Conservation (phyloP, 768 basidiomycete genomes). For the Plicaturopsis crispa region DNA sequence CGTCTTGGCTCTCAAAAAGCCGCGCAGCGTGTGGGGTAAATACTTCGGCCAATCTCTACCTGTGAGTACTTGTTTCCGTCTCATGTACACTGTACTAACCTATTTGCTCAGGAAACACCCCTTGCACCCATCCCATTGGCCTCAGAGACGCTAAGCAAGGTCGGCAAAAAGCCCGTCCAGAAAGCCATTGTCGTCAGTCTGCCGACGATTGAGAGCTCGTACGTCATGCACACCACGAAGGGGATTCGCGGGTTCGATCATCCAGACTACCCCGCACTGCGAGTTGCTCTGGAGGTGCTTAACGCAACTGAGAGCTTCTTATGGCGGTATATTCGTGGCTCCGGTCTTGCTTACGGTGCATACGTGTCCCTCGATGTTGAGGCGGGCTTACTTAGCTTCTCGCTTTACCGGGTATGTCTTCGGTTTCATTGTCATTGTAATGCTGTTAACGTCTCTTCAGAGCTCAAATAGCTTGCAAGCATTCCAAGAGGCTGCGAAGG, state of each 20-base stretch:
- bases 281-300: conserved; percentile 78
- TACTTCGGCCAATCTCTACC: conserved; percentile 57
- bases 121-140: conserved; percentile 64
- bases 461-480: conserved; percentile 76
- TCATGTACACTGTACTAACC: conserved; percentile 2
- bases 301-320: conserved; percentile 93
- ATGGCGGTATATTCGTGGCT: conserved; percentile 91
- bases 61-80: conserved; percentile 28
- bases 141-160: conserved; percentile 58
- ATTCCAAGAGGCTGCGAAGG: conserved; percentile 70
- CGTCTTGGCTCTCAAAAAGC: conserved; percentile 58
- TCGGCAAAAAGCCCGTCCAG: conserved; percentile 60
- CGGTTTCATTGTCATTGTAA: neutral
- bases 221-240: conserved; percentile 69
- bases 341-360: conserved; percentile 93
- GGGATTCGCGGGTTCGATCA: conserved; percentile 76
- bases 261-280: conserved; percentile 77
- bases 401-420: conserved; percentile 64
- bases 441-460: conserved; percentile 27
- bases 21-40: conserved; percentile 67
- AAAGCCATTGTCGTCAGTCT: conserved; percentile 84
- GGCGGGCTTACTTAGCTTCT: conserved; percentile 67
- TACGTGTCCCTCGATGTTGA: conserved; percentile 69
- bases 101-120: conserved; percentile 31
- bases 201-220: conserved; percentile 92